phyloP scores from a whole-genome alignment of 2,329 filamentous ascomycete species.

The Neurospora sp. region DNA sequence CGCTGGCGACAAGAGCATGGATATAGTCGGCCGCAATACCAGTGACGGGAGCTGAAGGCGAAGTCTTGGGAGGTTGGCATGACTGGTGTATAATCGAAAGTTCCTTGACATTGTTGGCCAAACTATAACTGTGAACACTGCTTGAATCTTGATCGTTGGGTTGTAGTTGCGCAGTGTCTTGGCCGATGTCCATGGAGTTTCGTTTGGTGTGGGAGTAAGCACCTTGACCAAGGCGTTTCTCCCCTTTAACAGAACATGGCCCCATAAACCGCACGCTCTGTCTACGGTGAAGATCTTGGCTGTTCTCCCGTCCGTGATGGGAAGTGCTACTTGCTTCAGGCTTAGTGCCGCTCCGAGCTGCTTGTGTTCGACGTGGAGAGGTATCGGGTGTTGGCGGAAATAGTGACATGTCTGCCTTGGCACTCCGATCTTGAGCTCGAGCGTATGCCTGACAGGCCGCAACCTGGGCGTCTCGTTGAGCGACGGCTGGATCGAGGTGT shows the following conservation, averaged over 20 bases:
- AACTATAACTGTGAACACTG: slow-evolving; percentile 1
- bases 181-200: background rate
- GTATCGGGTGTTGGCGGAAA: slow-evolving; percentile 23
- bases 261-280: slow-evolving; percentile 47
- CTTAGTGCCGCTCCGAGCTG: slow-evolving; percentile 1
- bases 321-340: slow-evolving; percentile 13
- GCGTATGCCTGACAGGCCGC: slow-evolving; percentile 53
- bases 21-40: slow-evolving; percentile 25
- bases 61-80: slow-evolving; percentile 7
- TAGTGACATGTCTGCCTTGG: slow-evolving; percentile 23
- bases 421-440: slow-evolving; percentile 34
- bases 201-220: background rate
- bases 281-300: slow-evolving; percentile 27
- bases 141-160: slow-evolving; percentile 1
- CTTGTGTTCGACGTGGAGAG: slow-evolving; percentile 10
- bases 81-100: slow-evolving; percentile 1
- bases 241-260: slow-evolving; percentile 13
- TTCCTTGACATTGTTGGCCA: background rate
- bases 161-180: background rate
- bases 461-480: slow-evolving; percentile 49
- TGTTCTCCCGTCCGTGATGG: slow-evolving; percentile 15
- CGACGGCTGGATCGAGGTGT: slow-evolving; percentile 37
- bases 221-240: background rate
- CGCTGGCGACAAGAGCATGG: slow-evolving; percentile 25
- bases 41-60: slow-evolving; percentile 9